These are phyloP conservation scores for Suillus discolor DNA, from an alignment of 768 basidiomycete genomes.

Conservation along the genomic window DNA sequence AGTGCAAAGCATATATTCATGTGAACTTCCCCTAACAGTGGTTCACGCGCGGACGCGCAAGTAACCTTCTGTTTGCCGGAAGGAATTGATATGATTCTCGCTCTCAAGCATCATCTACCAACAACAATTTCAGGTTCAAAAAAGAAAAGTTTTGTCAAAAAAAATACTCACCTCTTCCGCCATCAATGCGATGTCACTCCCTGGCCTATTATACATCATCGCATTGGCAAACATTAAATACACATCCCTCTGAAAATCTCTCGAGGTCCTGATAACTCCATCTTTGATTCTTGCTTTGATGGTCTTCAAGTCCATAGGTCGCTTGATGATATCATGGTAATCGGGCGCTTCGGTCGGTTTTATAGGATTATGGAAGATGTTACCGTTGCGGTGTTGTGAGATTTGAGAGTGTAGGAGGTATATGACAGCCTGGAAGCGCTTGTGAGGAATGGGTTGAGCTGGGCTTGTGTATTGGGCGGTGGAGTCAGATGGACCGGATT, in stretches of 20 bases:
- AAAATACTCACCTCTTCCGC: constrained; percentile 78
- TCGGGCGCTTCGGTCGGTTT: constrained; percentile 87
- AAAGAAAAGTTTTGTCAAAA: background rate
- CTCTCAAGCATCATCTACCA: constrained; percentile 76
- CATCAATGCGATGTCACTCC: constrained; percentile 86
- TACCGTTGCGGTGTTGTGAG: constrained; percentile 83
- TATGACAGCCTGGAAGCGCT: constrained; percentile 82
- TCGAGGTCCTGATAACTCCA: constrained; percentile 74
- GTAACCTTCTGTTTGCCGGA: constrained; percentile 77
- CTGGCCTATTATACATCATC: constrained; percentile 93
- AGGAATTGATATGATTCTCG: constrained; percentile 64
- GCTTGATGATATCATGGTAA: constrained; percentile 88
- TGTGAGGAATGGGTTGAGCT: constrained; percentile 42
- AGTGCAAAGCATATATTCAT: background rate
- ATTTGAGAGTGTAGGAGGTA: constrained; percentile 81
- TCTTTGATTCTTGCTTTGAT: constrained; percentile 87
- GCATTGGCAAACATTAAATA: constrained; percentile 96
- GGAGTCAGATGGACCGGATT: background rate
- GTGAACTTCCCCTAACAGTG: background rate
- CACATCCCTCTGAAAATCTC: constrained; percentile 89
- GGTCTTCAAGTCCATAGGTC: constrained; percentile 96
- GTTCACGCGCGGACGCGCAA: constrained; percentile 41
- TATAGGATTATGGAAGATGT: constrained; percentile 90
- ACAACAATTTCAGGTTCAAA: background rate
- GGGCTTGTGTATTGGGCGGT: constrained; percentile 3